Evolutionary conservation across 129 eudicot genomes (phyloP).

Genomic region (Chrysanthemum seticuspe): DNA sequence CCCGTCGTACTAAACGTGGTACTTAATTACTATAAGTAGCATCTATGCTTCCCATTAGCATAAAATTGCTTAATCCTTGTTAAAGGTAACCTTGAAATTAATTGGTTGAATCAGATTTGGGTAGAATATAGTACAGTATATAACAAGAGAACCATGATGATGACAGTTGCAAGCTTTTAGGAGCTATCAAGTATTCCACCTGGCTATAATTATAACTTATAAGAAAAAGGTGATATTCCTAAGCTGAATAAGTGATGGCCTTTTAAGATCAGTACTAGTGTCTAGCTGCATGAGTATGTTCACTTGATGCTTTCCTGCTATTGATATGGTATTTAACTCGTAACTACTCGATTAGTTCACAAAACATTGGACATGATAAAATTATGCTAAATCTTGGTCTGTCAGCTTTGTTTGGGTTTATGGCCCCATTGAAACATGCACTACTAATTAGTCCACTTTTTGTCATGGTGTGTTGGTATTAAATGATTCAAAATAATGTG

Average conservation of each 20-base stretch:
- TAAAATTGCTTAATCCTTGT: conserved; percentile 7
- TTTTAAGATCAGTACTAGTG: conserved; percentile 18
- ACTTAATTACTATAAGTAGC: no score
- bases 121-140: conserved; percentile 3
- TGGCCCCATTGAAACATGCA: conserved; percentile 38
- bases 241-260: conserved; percentile 11
- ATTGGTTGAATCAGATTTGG: no score
- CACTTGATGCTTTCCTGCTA: conserved; percentile 10
- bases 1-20: no score
- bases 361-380: conserved; percentile 28
- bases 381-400: conserved; percentile 26
- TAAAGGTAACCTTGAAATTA: neutral
- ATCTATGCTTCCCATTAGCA: neutral
- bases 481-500: conserved; percentile 20
- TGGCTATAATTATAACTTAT: conserved; percentile 11
- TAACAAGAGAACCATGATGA: conserved; percentile 19
- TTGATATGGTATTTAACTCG: conserved; percentile 10
- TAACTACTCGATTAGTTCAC: conserved; percentile 21
- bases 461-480: conserved; percentile 28
- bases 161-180: conserved; percentile 27
- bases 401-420: conserved; percentile 34
- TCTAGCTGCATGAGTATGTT: conserved; percentile 21
- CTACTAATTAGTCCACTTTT: conserved; percentile 31
- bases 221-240: conserved; percentile 20
- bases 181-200: conserved; percentile 21